phyloP scores from a whole-genome alignment of 139 green algal species.

The Tetraselmis striata region DNA sequence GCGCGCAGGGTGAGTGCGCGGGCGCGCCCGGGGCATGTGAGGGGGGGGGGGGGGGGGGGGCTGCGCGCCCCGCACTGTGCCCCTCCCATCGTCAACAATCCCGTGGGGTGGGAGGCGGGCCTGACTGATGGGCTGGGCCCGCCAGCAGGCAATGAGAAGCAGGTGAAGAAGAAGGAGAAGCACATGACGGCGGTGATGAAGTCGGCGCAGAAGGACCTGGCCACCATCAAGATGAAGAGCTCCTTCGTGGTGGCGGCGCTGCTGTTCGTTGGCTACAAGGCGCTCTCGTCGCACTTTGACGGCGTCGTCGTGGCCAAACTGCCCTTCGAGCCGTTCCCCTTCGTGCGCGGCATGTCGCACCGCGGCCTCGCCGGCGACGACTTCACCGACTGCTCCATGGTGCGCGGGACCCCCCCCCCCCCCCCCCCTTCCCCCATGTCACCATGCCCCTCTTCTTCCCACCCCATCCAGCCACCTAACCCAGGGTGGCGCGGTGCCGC shows the following conservation, averaged over 20 bases:
- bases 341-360: conserved; percentile 11
- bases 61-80: too few relatives aligned
- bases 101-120: too few relatives aligned
- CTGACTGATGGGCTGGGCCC: too few relatives aligned
- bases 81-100: too few relatives aligned
- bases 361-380: conserved; percentile 13
- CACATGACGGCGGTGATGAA: background rate
- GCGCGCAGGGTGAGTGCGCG: too few relatives aligned
- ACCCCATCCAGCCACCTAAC: too few relatives aligned
- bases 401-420: background rate
- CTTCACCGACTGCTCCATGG: conserved; percentile 14
- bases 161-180: background rate
- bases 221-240: conserved; percentile 12
- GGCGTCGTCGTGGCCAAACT: conserved; percentile 13
- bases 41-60: too few relatives aligned
- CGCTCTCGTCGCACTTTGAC: conserved; percentile 8
- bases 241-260: conserved; percentile 4
- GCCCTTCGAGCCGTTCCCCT: conserved; percentile 12
- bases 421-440: background rate
- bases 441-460: too few relatives aligned
- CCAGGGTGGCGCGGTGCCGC: background rate
- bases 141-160: background rate
- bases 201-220: conserved; percentile 7
- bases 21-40: too few relatives aligned
- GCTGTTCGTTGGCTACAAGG: background rate